These are phyloP conservation scores for Manihot esculenta DNA, from an alignment of 441 rosid species.

Conservation along the genomic window DNA sequence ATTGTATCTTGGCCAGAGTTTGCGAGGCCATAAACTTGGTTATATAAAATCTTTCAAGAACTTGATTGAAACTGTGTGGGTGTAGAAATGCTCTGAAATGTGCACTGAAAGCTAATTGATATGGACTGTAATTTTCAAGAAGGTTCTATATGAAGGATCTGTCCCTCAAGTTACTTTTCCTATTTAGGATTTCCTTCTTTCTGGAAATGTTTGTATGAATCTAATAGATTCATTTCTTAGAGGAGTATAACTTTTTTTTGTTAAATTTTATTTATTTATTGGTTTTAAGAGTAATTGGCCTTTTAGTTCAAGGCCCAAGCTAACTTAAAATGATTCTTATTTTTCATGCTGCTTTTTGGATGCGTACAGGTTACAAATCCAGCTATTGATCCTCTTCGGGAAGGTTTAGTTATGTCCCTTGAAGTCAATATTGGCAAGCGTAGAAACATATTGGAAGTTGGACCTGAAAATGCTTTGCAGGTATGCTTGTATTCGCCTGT, in stretches of 20 bases:
- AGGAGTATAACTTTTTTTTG: background rate
- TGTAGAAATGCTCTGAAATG: background rate
- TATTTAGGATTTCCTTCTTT: background rate
- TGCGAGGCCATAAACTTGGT: background rate
- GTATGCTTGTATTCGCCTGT: slow-evolving; percentile 38
- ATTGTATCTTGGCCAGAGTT: background rate
- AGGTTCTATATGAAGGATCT: background rate
- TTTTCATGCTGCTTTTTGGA: slow-evolving; percentile 9
- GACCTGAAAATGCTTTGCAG: slow-evolving; percentile 97
- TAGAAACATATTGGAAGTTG: slow-evolving; percentile 87
- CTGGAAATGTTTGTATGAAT: background rate
- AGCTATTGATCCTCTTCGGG: slow-evolving; percentile 97
- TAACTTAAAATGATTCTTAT: slow-evolving; percentile 4
- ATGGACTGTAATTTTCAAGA: background rate
- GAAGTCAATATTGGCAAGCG: slow-evolving; percentile 96
- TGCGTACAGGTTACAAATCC: slow-evolving; percentile 90
- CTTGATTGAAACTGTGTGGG: background rate
- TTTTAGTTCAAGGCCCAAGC: background rate
- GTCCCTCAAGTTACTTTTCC: background rate
- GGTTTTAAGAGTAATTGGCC: background rate
- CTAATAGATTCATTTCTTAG: background rate
- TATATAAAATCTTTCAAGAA: background rate
- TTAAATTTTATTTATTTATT: background rate
- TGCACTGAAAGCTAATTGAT: background rate
- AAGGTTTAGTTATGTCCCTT: slow-evolving; percentile 98